Base-by-base conservation (phyloP, 352 stramenopile species). In the Phytophthora hybrid region DNA sequence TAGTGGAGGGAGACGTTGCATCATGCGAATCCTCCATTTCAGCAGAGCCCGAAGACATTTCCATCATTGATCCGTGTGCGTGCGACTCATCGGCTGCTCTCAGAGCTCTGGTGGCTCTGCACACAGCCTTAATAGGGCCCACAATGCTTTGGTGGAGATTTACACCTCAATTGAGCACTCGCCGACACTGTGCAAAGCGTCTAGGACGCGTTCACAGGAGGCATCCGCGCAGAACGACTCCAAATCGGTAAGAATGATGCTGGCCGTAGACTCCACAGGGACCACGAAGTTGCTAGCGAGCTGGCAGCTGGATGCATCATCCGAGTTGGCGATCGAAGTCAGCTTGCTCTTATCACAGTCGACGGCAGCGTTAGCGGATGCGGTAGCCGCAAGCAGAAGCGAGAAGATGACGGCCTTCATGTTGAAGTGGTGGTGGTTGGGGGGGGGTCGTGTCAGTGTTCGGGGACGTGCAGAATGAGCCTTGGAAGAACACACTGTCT, bases 401-500 rank as follows among this genome's bases (percentile, higher is more conserved):
- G 63, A 65, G 2, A 31, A 61, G 23, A 57, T 41, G 47, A 41
- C 31, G 53, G 44, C 16, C 68, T 79, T 79, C 68, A 77, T 79
- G 11, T 49, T 63, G 31, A 46, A 46, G 37, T 46, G 37, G 11
- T 18, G 11, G 14, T 46, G 37, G 11, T 46, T 39, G 47, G 31
- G 59, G 56, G 59, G 32, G 5, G 32, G 4, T 29, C 26, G 41
- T 29, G 13, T 2, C 16, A 31, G 26, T 31, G 2, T 31, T 31
- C 37, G 37, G 37, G 37, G 37, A 14, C 41, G 65, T 68, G 44
- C 6, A 58, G 46, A 73, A 63, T 78, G 67, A 18, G 7, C 37
- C 13, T 18, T 3, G 13, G 37, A 46, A 18, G 37, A 13, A 18
- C 37, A 4, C 26, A 31, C 26, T 31, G 4, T 7, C 26, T 31